Percentiles rank a stretch among this genome's conserved stretches.
Evolutionary conservation across 805 yeast genomes (phyloP).

Genomic region (Kodamaea leandrae): DNA sequence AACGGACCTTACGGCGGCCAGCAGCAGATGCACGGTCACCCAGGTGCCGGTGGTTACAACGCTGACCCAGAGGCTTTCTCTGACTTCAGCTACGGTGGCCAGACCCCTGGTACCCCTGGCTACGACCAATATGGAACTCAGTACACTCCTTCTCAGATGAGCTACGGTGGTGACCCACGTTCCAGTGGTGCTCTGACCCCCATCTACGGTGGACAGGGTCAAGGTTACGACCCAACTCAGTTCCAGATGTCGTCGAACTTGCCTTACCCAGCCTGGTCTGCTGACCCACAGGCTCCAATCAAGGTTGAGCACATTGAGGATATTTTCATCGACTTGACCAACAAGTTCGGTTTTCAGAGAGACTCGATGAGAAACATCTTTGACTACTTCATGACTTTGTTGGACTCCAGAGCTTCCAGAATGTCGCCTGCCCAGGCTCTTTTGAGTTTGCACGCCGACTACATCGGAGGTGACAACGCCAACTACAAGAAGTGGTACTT

Average conservation of each 20-base stretch:
- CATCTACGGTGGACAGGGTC: constrained; percentile 63
- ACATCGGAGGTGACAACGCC: constrained; percentile 84
- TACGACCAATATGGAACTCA: constrained; percentile 68
- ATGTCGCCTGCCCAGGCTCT: constrained; percentile 89
- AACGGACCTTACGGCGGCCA: constrained; percentile 19
- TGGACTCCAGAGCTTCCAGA: constrained; percentile 82
- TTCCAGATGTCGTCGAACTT: constrained; percentile 74
- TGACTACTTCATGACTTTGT: constrained; percentile 80
- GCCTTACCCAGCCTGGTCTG: constrained; percentile 99
- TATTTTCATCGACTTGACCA: constrained; percentile 76
- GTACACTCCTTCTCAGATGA: constrained; percentile 83
- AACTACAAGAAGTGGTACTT: constrained; percentile 86
- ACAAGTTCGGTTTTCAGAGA: constrained; percentile 87
- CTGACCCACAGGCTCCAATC: constrained; percentile 87
- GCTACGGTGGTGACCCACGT: constrained; percentile 76
- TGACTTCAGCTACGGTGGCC: constrained; percentile 60
- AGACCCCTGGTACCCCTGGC: constrained; percentile 57
- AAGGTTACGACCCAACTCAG: constrained; percentile 58
- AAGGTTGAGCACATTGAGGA: constrained; percentile 82
- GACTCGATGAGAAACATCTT: constrained; percentile 91
- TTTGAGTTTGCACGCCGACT: constrained; percentile 79
- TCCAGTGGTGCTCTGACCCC: constrained; percentile 96
- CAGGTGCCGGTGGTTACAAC: constrained; percentile 29
- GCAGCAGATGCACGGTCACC: constrained; percentile 44
- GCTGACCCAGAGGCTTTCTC: constrained; percentile 63